Conservation (phyloP, 305 asterid species). For the Rubia balearica region DNA sequence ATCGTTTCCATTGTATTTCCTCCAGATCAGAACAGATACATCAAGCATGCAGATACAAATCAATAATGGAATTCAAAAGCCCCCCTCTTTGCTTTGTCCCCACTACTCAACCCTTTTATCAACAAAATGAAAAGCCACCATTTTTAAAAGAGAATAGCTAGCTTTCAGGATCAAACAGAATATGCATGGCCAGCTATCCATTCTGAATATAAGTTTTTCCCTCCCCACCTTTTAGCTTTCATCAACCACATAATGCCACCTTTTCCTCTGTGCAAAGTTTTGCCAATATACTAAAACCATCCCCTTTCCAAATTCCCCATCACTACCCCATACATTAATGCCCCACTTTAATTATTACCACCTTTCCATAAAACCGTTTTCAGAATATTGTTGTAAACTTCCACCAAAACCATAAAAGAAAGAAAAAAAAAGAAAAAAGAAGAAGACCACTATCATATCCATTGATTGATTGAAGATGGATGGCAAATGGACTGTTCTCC, state of each 20-base stretch:
- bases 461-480: conserved; percentile 71
- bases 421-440: neutral
- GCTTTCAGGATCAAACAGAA: conserved; percentile 39
- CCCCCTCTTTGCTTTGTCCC: no score
- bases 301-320: conserved; percentile 9
- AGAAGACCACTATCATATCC: conserved; percentile 48
- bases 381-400: neutral
- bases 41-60: conserved; percentile 15
- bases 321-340: conserved; percentile 12
- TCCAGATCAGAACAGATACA: conserved; percentile 19
- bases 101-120: conserved; percentile 43
- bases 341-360: conserved; percentile 27
- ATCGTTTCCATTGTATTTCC: no score
- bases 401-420: neutral
- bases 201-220: conserved; percentile 12
- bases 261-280: conserved; percentile 45
- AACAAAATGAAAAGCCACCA: conserved; percentile 27
- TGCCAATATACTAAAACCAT: conserved; percentile 34
- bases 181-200: conserved; percentile 43
- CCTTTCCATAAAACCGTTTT: conserved; percentile 10
- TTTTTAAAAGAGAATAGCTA: conserved; percentile 35
- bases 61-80: conserved; percentile 54
- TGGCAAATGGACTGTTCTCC: conserved; percentile 45
- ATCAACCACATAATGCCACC: conserved; percentile 42
- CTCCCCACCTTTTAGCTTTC: conserved; percentile 34